Evolutionary conservation across 208 protist genomes (phyloP).

Genomic region (Ichthyophonus hoferi): DNA sequence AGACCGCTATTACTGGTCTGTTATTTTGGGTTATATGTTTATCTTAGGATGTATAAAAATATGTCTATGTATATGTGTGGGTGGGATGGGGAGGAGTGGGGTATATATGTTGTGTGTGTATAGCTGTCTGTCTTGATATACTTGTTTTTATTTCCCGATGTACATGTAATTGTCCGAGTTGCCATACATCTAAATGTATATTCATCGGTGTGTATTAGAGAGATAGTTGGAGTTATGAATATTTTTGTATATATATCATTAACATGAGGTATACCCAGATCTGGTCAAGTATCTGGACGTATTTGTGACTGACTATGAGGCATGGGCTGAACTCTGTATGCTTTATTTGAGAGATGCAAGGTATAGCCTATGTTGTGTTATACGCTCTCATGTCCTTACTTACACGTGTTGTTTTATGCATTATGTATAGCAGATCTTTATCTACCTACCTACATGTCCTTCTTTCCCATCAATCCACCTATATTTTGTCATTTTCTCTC

Average conservation of each 20-base stretch:
- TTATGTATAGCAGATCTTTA: too few relatives aligned
- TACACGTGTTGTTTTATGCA: too few relatives aligned
- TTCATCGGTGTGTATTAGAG: background rate
- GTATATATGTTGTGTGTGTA: background rate
- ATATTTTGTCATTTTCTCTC: too few relatives aligned
- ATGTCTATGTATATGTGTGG: too few relatives aligned
- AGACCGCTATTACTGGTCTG: too few relatives aligned
- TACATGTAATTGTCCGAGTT: background rate
- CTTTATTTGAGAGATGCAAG: background rate
- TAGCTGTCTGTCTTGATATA: background rate
- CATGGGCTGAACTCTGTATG: background rate
- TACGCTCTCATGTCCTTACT: background rate
- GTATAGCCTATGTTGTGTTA: background rate
- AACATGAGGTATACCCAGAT: background rate
- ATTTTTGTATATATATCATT: background rate
- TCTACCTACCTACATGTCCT: too few relatives aligned
- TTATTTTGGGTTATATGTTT: too few relatives aligned
- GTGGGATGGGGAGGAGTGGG: too few relatives aligned
- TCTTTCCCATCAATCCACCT: too few relatives aligned
- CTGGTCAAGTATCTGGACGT: constrained; percentile 20
- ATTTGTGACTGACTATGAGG: constrained; percentile 13
- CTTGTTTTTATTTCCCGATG: background rate
- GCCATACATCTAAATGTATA: background rate
- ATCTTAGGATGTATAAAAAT: too few relatives aligned
- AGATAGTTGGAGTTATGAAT: background rate